These are phyloP conservation scores for Rhodotorula sp. DNA, from an alignment of 1,284 basidiomycete genomes.

Conservation along the genomic window DNA sequence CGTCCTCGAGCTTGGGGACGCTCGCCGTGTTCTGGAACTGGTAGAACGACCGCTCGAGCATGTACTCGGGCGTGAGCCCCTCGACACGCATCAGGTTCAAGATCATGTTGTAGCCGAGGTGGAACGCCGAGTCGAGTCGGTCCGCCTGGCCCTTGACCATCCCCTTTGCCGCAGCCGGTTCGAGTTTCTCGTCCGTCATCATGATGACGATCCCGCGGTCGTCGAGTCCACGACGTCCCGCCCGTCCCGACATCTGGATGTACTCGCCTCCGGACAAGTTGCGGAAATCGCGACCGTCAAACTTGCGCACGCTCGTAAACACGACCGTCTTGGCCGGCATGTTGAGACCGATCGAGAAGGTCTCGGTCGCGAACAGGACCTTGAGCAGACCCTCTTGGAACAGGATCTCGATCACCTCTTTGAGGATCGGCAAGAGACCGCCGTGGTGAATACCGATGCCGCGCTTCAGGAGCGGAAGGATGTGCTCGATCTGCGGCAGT, in stretches of 20 bases:
- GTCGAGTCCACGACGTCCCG: constrained; percentile 93
- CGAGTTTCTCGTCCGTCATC: constrained; percentile 99
- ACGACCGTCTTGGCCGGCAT: constrained; percentile 99
- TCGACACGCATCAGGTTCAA: constrained; percentile 98
- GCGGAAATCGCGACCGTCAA: constrained; percentile 91
- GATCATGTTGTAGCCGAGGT: constrained; percentile 99
- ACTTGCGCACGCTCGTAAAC: constrained; percentile 92
- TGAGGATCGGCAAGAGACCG: constrained; percentile 92
- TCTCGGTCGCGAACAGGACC: constrained; percentile 97
- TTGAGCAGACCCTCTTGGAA: constrained; percentile 99
- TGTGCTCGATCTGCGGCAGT: constrained; percentile 90
- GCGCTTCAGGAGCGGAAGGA: constrained; percentile 87
- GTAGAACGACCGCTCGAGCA: constrained; percentile 97
- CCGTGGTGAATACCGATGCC: constrained; percentile 99
- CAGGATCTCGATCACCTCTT: constrained; percentile 98
- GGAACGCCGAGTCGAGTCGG: constrained; percentile 95
- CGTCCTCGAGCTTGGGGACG: constrained; percentile 81
- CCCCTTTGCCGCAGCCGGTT: constrained; percentile 83
- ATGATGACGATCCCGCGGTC: constrained; percentile 99
- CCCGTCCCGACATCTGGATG: constrained; percentile 98
- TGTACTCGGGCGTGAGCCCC: constrained; percentile 96
- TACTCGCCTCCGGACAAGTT: constrained; percentile 85
- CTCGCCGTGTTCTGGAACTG: constrained; percentile 94
- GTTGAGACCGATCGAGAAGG: constrained; percentile 98
- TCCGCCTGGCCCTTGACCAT: constrained; percentile 99